Evolutionary conservation across 345 rosid genomes (phyloP), one percentile per base, ranked within the genome.

Genomic region (Salix exigua): DNA sequence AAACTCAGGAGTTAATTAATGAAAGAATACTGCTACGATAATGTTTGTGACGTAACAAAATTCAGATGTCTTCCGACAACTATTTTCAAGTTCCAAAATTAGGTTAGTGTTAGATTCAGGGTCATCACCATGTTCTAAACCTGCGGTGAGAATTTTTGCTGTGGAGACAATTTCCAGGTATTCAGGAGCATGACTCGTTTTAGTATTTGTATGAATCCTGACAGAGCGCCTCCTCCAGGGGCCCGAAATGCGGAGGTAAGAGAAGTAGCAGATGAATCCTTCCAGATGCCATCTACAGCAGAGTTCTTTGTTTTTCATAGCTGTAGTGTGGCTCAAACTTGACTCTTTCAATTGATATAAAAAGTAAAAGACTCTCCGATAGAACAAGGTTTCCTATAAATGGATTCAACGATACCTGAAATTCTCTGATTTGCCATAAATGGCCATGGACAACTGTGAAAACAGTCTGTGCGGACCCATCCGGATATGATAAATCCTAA

Each of bases 331-430:
- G 65, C 69, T 46, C 12, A 48, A n/a, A 46, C 30, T 74, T 74
- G 77, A 74, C 77, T 63, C 63, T 48, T 74, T 74, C 71, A 38
- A 50, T 53, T 5, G 42, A 33, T 14, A 63, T 66, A 16, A 66
- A 31, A 31, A 11, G 42, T 18, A 6, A 66, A 33, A 16, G 42
- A 10, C 35, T 65, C 11, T 3, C 25, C 18, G 6, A 33, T 31
- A 18, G n/a, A 19, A 30, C 35, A 16, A 14, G 42, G 18, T 66
- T 16, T 66, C 19, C 42, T 33, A 66, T 30, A 31, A 46, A 46
- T 46, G 51, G 51, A 46, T 14, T 2, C 4, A 16, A 46, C 5
- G 6, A 46, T 14, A 13, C 51, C 18, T 46, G 51, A 46, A 16
- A 46, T 46, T 16, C 51, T 46, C 18, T 46, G 14, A 1, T 12